Conservation (phyloP, 139 green algal species). For the Coccomyxa sp. region DNA sequence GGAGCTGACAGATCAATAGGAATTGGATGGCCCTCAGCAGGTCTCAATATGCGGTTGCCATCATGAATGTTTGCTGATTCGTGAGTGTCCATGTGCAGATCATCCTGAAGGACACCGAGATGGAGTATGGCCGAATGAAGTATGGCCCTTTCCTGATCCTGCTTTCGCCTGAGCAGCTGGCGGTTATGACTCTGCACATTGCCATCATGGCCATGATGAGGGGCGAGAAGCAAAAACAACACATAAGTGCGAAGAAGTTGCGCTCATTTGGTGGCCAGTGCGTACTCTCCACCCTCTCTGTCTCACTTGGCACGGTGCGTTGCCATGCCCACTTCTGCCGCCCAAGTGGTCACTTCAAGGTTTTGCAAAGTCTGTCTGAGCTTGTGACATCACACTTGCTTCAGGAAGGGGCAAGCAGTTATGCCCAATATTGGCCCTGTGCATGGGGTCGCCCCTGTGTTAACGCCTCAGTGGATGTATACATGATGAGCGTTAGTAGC, state of each 20-base stretch:
- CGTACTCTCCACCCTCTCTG: constrained; percentile 14
- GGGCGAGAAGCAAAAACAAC: background rate
- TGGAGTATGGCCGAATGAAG: constrained; percentile 28
- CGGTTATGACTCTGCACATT: constrained; percentile 55
- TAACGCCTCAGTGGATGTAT: no score
- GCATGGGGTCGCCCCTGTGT: no score
- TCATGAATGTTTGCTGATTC: no score
- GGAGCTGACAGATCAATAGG: background rate
- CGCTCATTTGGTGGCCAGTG: constrained; percentile 1
- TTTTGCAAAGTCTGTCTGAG: background rate
- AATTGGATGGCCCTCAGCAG: no score
- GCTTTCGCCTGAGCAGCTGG: constrained; percentile 47
- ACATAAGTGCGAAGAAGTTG: background rate
- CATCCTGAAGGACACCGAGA: background rate
- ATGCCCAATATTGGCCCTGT: no score
- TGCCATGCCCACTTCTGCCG: background rate
- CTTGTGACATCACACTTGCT: background rate
- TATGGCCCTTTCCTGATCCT: constrained; percentile 61
- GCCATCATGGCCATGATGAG: background rate
- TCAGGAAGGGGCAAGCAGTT: no score
- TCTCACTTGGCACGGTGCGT: constrained; percentile 29
- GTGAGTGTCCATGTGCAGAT: constrained; percentile 14
- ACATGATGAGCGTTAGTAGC: background rate
- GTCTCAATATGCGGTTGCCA: background rate
- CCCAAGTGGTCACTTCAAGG: background rate